Evolutionary conservation across 768 basidiomycete genomes (phyloP).

Genomic region (Macrolepiota fuliginosa): DNA sequence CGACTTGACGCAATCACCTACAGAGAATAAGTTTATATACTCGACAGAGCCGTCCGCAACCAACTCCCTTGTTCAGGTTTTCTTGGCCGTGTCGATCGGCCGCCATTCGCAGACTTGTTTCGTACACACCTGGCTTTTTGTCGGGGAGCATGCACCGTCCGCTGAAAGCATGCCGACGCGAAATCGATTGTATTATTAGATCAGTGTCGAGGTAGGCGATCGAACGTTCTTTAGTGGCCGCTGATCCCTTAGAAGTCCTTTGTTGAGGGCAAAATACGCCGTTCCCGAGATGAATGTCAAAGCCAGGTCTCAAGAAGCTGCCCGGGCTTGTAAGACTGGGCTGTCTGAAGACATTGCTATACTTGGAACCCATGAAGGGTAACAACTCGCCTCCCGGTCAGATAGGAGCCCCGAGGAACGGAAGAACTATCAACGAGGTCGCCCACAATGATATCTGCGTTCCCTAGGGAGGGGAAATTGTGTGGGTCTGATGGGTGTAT

Average conservation of each 20-base stretch:
- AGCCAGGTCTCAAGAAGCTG: background rate
- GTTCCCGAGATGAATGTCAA: constrained; percentile 3
- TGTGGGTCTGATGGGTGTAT: no score
- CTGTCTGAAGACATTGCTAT: background rate
- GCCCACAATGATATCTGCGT: background rate
- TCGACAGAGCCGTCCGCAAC: background rate
- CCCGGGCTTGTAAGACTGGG: background rate
- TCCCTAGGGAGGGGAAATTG: background rate
- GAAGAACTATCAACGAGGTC: background rate
- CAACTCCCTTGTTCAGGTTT: background rate
- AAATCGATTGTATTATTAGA: background rate
- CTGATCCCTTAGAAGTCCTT: background rate
- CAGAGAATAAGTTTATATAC: background rate
- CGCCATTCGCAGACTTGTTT: background rate
- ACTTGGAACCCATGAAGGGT: background rate
- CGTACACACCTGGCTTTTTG: background rate
- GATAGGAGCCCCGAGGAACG: background rate
- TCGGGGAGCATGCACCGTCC: background rate
- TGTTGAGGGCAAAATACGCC: background rate
- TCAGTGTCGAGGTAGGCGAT: background rate
- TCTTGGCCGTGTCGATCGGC: background rate
- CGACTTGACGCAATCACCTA: background rate
- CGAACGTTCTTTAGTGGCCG: background rate
- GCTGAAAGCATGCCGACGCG: background rate
- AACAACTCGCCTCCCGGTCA: background rate